Evolutionary conservation across 2,329 filamentous ascomycete genomes (phyloP).

Genomic region (Aspergillus tanneri): DNA sequence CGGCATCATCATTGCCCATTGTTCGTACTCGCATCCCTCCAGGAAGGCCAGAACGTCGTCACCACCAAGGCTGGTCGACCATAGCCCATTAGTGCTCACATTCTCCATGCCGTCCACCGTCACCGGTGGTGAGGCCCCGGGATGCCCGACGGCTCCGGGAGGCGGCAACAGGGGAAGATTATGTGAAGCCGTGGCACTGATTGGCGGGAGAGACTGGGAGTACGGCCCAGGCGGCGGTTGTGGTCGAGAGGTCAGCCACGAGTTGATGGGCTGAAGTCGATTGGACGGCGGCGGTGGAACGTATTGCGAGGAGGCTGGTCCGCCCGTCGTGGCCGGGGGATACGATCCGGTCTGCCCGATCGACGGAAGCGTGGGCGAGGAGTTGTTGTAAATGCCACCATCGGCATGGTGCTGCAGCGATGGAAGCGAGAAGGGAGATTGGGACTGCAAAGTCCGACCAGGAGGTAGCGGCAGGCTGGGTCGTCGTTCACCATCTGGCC

Average conservation of each 20-base stretch:
- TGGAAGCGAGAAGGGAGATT: slow-evolving; percentile 36
- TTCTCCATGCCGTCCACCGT: slow-evolving; percentile 30
- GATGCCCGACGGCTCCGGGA: slow-evolving; percentile 32
- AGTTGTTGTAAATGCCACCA: slow-evolving; percentile 28
- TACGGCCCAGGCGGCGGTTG: slow-evolving; percentile 36
- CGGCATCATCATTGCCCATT: slow-evolving; percentile 26
- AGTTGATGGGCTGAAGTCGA: slow-evolving; percentile 42
- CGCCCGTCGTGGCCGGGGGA: slow-evolving; percentile 17
- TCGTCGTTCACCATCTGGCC: slow-evolving; percentile 36
- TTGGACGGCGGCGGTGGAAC: slow-evolving; percentile 29
- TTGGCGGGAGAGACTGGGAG: slow-evolving; percentile 40
- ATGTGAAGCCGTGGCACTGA: slow-evolving; percentile 35
- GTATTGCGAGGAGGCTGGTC: slow-evolving; percentile 30
- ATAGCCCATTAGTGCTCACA: slow-evolving; percentile 24
- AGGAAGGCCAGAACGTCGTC: slow-evolving; percentile 41
- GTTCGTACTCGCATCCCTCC: slow-evolving; percentile 36
- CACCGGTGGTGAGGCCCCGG: slow-evolving; percentile 31
- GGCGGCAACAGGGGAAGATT: slow-evolving; percentile 37
- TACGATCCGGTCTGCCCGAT: slow-evolving; percentile 26
- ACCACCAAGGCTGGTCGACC: slow-evolving; percentile 37
- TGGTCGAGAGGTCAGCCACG: slow-evolving; percentile 36
- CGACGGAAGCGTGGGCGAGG: slow-evolving; percentile 36
- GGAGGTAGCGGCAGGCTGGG: slow-evolving; percentile 41
- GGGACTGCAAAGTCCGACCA: slow-evolving; percentile 33
- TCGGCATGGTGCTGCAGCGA: slow-evolving; percentile 39